Percentiles rank a stretch among this genome's conserved stretches.
These are phyloP conservation scores for Themeda triandra DNA, from an alignment of 176 grass and related monocot species.

Conservation along the genomic window DNA sequence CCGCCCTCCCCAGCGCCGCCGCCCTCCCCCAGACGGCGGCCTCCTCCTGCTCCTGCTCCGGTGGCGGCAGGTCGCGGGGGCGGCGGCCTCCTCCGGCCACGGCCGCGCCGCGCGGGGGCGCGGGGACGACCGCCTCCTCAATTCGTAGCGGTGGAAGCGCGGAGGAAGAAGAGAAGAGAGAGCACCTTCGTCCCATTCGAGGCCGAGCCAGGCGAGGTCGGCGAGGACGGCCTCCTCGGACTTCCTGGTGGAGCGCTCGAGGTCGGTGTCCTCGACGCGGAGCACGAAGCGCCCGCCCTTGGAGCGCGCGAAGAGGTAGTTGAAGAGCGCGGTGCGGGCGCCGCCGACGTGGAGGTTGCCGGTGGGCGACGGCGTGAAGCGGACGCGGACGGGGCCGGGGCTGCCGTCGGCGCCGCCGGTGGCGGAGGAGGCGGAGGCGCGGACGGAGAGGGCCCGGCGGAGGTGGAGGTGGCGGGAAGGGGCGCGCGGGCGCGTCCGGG, in stretches of 20 bases:
- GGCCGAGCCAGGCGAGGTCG: slow-evolving; percentile 87
- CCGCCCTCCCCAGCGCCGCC: too few relatives aligned
- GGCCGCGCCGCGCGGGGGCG: too few relatives aligned
- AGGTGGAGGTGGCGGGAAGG: slow-evolving; percentile 23
- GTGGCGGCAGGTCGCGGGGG: too few relatives aligned
- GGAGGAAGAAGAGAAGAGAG: neutral
- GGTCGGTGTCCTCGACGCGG: slow-evolving; percentile 86
- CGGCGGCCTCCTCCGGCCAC: too few relatives aligned
- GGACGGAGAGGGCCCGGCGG: slow-evolving; percentile 39
- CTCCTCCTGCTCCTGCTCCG: too few relatives aligned
- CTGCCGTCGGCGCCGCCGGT: neutral
- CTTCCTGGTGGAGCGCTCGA: slow-evolving; percentile 80
- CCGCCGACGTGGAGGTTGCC: slow-evolving; percentile 91
- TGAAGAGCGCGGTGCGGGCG: slow-evolving; percentile 85
- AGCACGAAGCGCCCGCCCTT: slow-evolving; percentile 72
- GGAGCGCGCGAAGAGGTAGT: slow-evolving; percentile 94
- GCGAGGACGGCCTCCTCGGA: slow-evolving; percentile 87
- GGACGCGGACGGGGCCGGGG: slow-evolving; percentile 65
- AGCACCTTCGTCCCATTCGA: slow-evolving; percentile 94
- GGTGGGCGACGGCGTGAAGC: slow-evolving; percentile 87
- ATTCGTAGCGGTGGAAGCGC: neutral
- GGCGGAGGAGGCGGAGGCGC: slow-evolving; percentile 28
- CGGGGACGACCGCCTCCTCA: too few relatives aligned
- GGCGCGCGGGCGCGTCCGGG: slow-evolving; percentile 15
- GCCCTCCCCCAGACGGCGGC: too few relatives aligned